Conservation (phyloP, 2,329 filamentous ascomycete species). For the Chaetomium sp. region DNA sequence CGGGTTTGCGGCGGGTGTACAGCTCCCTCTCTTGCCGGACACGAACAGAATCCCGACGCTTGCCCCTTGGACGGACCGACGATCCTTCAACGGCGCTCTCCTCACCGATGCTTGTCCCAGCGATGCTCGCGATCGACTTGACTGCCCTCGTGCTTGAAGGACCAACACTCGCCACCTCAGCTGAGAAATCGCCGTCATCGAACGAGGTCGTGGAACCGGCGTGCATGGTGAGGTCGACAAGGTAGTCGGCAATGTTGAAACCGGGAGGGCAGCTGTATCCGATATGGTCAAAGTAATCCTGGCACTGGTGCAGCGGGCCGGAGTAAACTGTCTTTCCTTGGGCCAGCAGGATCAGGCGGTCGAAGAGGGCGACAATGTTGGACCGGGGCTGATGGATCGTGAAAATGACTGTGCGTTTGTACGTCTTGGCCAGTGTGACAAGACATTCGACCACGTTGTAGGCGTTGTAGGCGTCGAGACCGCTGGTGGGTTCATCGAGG, state of each 20-base stretch:
- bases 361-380: slow-evolving; percentile 96
- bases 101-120: slow-evolving; percentile 60
- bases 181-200: slow-evolving; percentile 47
- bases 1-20: slow-evolving; percentile 70
- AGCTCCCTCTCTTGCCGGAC: slow-evolving; percentile 84
- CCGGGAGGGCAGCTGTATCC: slow-evolving; percentile 91
- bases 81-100: slow-evolving; percentile 57
- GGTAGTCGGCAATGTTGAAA: slow-evolving; percentile 97
- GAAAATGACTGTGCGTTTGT: slow-evolving; percentile 95
- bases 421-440: slow-evolving; percentile 88
- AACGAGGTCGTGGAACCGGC: slow-evolving; percentile 59
- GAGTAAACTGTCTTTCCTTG: slow-evolving; percentile 89
- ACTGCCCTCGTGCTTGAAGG: slow-evolving; percentile 83
- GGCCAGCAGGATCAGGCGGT: slow-evolving; percentile 84
- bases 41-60: slow-evolving; percentile 73
- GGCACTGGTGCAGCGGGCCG: slow-evolving; percentile 80
- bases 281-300: slow-evolving; percentile 84
- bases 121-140: slow-evolving; percentile 83
- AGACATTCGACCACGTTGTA: slow-evolving; percentile 97
- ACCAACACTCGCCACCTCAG: slow-evolving; percentile 61
- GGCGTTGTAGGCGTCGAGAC: slow-evolving; percentile 91
- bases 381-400: slow-evolving; percentile 97
- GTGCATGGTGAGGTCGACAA: slow-evolving; percentile 97
- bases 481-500: slow-evolving; percentile 93
- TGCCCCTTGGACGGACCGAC: slow-evolving; percentile 58